Evolutionary conservation across 257 asterid species (phyloP).

Genomic region (Galeopsis tetrahit): DNA sequence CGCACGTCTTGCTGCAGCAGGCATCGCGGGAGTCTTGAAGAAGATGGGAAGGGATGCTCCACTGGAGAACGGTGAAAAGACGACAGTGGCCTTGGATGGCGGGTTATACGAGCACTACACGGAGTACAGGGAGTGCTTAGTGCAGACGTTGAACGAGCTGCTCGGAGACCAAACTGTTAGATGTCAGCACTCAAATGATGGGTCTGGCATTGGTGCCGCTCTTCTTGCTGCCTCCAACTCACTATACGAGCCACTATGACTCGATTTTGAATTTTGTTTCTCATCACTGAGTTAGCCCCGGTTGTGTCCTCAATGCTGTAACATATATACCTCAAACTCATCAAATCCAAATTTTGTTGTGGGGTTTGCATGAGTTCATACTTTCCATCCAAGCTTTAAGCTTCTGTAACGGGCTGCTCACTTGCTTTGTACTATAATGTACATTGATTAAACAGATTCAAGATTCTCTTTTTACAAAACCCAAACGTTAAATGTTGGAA

Average conservation of each 20-base stretch:
- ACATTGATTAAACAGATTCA: constrained; percentile 26
- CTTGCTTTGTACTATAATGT: neutral
- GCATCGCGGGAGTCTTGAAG: constrained; percentile 70
- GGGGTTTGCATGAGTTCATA: neutral
- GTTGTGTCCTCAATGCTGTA: neutral
- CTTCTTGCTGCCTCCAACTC: constrained; percentile 88
- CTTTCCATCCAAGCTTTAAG: neutral
- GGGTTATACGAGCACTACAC: constrained; percentile 79
- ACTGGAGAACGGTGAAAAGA: constrained; percentile 50
- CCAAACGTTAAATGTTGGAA: constrained; percentile 31
- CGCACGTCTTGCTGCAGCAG: constrained; percentile 87
- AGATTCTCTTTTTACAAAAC: constrained; percentile 35
- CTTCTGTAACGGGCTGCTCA: neutral
- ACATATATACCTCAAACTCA: constrained; percentile 3
- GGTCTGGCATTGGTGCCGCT: constrained; percentile 93
- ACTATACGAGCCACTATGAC: constrained; percentile 32
- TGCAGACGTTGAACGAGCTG: constrained; percentile 59
- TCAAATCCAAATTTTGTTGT: constrained; percentile 4
- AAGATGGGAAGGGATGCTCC: constrained; percentile 71
- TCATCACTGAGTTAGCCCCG: neutral
- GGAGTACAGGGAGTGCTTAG: constrained; percentile 61
- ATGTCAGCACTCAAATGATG: constrained; percentile 69
- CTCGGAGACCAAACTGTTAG: constrained; percentile 54
- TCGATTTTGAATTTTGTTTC: neutral
- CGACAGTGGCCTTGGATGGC: constrained; percentile 85